Conservation (phyloP, 2,329 filamentous ascomycete species). For the Aspergillus novoparasiticus region DNA sequence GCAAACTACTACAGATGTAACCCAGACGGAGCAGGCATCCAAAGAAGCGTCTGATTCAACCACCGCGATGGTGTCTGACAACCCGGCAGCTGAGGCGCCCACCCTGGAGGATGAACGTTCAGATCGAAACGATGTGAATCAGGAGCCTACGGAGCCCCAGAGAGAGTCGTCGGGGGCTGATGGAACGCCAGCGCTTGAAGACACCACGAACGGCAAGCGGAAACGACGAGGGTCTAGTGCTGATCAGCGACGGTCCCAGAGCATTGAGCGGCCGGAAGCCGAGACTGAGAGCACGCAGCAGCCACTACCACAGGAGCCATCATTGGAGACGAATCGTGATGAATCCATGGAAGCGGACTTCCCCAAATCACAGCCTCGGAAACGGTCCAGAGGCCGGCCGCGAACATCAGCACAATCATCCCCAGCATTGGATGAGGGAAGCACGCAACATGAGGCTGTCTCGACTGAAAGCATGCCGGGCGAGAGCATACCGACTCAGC, state of each 20-base stretch:
- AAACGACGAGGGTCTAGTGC: conserved; percentile 10
- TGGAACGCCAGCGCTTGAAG: conserved; percentile 9
- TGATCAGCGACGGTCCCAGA: conserved; percentile 2
- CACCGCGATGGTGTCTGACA: neutral
- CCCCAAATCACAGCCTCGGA: conserved; percentile 2
- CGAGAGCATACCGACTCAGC: neutral
- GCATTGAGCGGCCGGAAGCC: conserved; percentile 1
- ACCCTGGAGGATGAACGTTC: neutral
- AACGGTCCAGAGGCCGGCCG: conserved; percentile 10
- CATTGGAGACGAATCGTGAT: conserved; percentile 1
- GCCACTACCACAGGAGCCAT: neutral
- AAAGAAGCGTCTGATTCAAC: neutral
- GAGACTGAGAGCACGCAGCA: neutral
- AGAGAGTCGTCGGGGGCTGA: conserved; percentile 9
- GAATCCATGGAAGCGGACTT: neutral
- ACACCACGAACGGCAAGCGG: conserved; percentile 10
- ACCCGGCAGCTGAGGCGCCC: neutral
- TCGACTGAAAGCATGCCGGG: conserved; percentile 4
- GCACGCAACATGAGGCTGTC: neutral
- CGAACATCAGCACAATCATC: conserved; percentile 7
- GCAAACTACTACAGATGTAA: neutral
- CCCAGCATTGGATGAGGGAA: neutral
- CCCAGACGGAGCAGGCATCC: neutral
- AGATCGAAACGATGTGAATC: neutral
- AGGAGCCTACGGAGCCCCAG: neutral